A percentile compares a stretch with the other conserved stretches of the same genome.
phyloP scores from a whole-genome alignment of 305 asterid genomes.

The Nicotiana rustica region DNA sequence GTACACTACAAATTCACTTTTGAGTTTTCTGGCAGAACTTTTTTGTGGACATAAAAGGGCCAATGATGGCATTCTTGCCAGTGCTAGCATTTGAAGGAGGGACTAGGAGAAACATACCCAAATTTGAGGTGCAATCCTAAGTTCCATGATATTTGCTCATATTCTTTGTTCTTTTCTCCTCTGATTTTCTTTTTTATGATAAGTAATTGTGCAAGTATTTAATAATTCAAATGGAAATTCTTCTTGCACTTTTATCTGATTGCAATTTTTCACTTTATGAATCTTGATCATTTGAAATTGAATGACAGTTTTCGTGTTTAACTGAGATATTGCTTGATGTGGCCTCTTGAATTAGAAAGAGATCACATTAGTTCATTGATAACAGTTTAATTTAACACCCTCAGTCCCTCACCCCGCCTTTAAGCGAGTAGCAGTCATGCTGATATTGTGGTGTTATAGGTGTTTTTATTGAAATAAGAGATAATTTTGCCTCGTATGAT shows the following conservation, averaged over 20 bases:
- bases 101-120: slow-evolving; percentile 94
- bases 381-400: background rate
- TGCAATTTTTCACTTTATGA: background rate
- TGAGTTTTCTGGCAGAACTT: slow-evolving; percentile 66
- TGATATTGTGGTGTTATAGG: background rate
- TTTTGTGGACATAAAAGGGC: slow-evolving; percentile 91
- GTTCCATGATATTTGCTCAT: slow-evolving; percentile 12
- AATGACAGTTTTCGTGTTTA: background rate
- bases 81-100: slow-evolving; percentile 99
- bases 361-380: background rate
- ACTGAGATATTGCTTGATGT: slow-evolving; percentile 13
- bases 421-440: background rate
- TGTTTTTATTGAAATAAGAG: background rate
- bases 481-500: background rate
- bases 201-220: background rate
- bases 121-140: slow-evolving; percentile 67
- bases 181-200: background rate
- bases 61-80: slow-evolving; percentile 81
- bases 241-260: slow-evolving; percentile 3
- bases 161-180: slow-evolving; percentile 19
- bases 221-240: background rate
- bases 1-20: slow-evolving; percentile 25
- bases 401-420: background rate
- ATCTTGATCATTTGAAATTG: slow-evolving; percentile 29
- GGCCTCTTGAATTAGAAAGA: background rate